Evolutionary conservation across 371 early-diverging fungal species (phyloP), one percentile per base, ranked within the genome.

Genomic region (Apophysomyces trapeziformis): DNA sequence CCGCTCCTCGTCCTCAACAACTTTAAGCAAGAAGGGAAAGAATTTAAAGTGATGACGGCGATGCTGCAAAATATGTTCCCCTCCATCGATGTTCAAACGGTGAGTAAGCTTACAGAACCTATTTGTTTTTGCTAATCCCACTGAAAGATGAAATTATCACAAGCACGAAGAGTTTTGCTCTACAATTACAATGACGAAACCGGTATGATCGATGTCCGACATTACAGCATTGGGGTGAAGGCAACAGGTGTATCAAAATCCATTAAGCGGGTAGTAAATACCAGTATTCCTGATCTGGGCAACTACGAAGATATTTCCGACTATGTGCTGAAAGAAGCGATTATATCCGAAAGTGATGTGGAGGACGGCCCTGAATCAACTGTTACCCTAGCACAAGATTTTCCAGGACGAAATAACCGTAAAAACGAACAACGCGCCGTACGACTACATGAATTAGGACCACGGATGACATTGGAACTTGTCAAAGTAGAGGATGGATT

Each of bases 41-140:
- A 95, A 63, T 86, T 95, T 72, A 93, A 95, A 76, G 86, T 99
- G 45, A 90, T 96, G 90, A 89, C 93, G 3, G 92, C 95, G 37
- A 90, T 96, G 90, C 86, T 99, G 66, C 99, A 97, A 70, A 96
- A 95, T 77, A 87, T 99, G 90, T 96, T 97, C 68, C 97, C 99
- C 0, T 77, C 98, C 3, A 94, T 99, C 67, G 94, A 96, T 79
- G 92, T 96, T 32, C 89, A 92, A 67, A 93, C 87, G 39, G 92
- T 92, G 82, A 73, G 61, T 8, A 37, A 14, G 12, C 21, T 63
- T 26, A 54, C 16, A 26, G 39, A 12, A 60, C 36, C 45, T 37
- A 9, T 59, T 50, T 56, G 13, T 38, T 4, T 26, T 26, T 2
- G 26, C 26, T 26, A 26, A 26, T 2, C 26, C 26, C 26, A 26